Evolutionary conservation across 371 early-diverging fungal genomes (phyloP), one percentile per base, ranked within the genome.

Genomic region (Mortierella sp.): DNA sequence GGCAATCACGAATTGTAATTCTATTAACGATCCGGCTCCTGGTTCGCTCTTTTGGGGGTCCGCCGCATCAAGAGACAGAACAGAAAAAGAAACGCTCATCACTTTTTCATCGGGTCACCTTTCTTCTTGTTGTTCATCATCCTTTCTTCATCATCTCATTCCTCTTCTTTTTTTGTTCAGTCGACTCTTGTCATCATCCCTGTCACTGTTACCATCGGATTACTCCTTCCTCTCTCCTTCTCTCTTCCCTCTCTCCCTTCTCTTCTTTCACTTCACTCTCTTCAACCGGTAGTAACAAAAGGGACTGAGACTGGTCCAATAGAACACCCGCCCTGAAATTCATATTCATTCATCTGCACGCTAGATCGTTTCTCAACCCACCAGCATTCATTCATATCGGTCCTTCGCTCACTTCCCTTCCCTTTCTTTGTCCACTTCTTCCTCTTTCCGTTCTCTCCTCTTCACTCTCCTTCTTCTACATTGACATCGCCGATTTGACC

Each of bases 21-120:
- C 19, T 61, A 19, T 34, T 34, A 61, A 37, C 9, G 61, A 10
- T 22, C 22, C 37, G 19, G 61, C 61, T 61, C 37, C 22, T 37
- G 50, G 61, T 61, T 61, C 34, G 37, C 37, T 34, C 61, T 34
- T 61, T 61, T 61, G 61, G 19, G 37, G 55, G 37, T 34, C 61
- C 61, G 61, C 61, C 61, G 34, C 55, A 7, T 29, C 29, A 31
- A 19, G 26, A 24, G n/a, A 52, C 8, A 26, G 26, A 68, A 68
- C 48, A 48, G 52, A 65, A 53, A 45, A 66, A 19, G 26, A 66
- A 29, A 29, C 19, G 61, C 61, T 58, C 61, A 58, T 58, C 61
- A 53, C 39, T 37, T 43, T 41, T 39, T 55, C 50, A 55, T 43
- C 55, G 61, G 61, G 39, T 37, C 37, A 40, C 39, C 44, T 65